Conservation (phyloP, 2,329 filamentous ascomycete genomes). For the Didymellaceae sp. region DNA sequence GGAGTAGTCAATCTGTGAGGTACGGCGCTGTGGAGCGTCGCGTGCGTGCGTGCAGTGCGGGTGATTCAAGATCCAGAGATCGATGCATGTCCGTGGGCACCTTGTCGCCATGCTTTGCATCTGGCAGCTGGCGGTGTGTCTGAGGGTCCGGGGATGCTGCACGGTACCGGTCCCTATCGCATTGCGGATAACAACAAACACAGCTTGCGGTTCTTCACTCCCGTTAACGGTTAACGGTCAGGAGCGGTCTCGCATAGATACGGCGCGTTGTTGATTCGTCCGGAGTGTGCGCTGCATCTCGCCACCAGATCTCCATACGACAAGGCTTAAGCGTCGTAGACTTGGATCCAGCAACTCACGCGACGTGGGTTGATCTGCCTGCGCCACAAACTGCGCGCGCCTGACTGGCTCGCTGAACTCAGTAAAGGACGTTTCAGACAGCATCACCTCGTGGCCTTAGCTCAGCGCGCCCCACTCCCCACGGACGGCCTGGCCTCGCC, state of each 20-base stretch:
- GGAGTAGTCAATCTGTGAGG: no score
- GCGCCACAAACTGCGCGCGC: constrained; percentile 7
- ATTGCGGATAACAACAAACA: no score
- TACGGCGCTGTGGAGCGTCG: no score
- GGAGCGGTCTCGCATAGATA: constrained; percentile 6
- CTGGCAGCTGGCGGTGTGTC: constrained; percentile 7
- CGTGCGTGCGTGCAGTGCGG: no score
- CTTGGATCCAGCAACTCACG: constrained; percentile 8
- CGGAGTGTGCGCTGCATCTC: background rate
- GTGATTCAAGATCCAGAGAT: background rate
- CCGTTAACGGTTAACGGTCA: background rate
- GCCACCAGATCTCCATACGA: background rate
- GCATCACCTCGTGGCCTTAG: constrained; percentile 18
- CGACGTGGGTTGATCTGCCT: background rate
- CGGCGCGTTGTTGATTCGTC: background rate
- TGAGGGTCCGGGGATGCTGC: constrained; percentile 3
- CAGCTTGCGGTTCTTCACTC: background rate
- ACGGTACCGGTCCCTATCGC: no score
- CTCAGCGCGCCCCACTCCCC: constrained; percentile 1
- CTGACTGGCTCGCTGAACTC: constrained; percentile 7
- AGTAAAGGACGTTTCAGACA: constrained; percentile 15
- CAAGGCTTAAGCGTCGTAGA: background rate
- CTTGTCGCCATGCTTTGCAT: constrained; percentile 3
- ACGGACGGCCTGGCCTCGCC: constrained; percentile 15
- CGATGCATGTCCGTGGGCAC: constrained; percentile 4